Conservation (phyloP, 2,329 filamentous ascomycete genomes). For the Thielaviopsis cerberus region DNA sequence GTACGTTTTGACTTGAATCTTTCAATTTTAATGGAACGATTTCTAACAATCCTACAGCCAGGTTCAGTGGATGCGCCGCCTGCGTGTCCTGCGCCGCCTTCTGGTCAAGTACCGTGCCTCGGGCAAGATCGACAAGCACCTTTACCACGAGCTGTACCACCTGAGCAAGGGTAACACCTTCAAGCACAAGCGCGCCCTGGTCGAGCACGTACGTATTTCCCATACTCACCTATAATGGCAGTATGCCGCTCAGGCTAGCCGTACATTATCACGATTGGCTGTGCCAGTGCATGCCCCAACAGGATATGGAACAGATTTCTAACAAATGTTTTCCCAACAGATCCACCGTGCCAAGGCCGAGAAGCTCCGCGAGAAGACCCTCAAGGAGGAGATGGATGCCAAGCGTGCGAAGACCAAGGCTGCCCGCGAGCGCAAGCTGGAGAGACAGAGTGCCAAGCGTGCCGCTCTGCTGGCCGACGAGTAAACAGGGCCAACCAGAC, state of each 20-base stretch:
- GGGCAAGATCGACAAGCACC: conserved; percentile 99
- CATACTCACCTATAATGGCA: not conserved
- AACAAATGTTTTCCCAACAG: conserved; percentile 29
- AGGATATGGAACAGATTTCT: not conserved
- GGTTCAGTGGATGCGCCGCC: conserved; percentile 98
- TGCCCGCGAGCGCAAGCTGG: conserved; percentile 92
- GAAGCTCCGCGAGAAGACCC: conserved; percentile 83
- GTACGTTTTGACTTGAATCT: too few species aligned
- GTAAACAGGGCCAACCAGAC: conserved; percentile 18
- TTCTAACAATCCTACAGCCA: conserved; percentile 39
- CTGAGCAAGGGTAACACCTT: conserved; percentile 99
- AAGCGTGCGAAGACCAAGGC: conserved; percentile 99
- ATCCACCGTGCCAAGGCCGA: conserved; percentile 99
- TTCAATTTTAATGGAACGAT: too few species aligned
- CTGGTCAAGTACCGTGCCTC: conserved; percentile 99
- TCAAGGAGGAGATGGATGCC: conserved; percentile 99
- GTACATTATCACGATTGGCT: not conserved
- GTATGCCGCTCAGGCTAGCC: not conserved
- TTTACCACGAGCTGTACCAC: conserved; percentile 99
- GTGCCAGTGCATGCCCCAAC: not conserved
- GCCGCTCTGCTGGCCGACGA: conserved; percentile 58
- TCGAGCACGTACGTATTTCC: conserved; percentile 81
- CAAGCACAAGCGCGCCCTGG: conserved; percentile 99
- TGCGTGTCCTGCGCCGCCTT: conserved; percentile 95
- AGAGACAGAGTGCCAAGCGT: conserved; percentile 82